phyloP scores from a whole-genome alignment of 371 early-diverging fungal species.

The Mucor irregularis region DNA sequence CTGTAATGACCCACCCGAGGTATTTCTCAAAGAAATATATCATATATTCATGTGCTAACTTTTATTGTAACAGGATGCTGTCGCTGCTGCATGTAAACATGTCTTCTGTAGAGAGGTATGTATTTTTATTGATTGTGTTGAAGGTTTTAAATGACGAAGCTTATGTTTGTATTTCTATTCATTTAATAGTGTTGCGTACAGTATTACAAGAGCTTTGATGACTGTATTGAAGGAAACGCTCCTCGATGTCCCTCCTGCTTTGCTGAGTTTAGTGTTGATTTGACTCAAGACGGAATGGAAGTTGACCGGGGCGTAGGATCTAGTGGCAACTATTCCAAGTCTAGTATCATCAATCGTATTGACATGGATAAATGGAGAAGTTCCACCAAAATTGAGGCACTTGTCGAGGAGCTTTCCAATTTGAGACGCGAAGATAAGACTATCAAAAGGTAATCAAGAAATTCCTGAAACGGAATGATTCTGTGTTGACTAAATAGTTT shows the following conservation, averaged over 20 bases:
- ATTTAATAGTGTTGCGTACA: slow-evolving; percentile 37
- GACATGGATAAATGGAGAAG: slow-evolving; percentile 85
- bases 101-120: slow-evolving; percentile 81
- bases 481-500: background rate
- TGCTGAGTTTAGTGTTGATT: slow-evolving; percentile 77
- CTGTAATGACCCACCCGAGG: slow-evolving; percentile 78
- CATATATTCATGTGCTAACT: background rate
- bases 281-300: slow-evolving; percentile 68
- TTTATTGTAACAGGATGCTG: slow-evolving; percentile 65
- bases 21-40: slow-evolving; percentile 3
- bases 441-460: slow-evolving; percentile 62
- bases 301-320: slow-evolving; percentile 22
- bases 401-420: slow-evolving; percentile 86
- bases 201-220: slow-evolving; percentile 42
- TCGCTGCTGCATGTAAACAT: slow-evolving; percentile 91
- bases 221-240: slow-evolving; percentile 19
- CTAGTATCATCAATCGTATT: slow-evolving; percentile 90
- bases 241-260: slow-evolving; percentile 89
- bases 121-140: too few relatives aligned
- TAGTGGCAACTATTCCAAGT: slow-evolving; percentile 53
- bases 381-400: slow-evolving; percentile 89
- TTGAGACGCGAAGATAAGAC: slow-evolving; percentile 79
- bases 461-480: background rate
- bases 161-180: background rate
- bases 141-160: background rate